Evolutionary conservation across 768 basidiomycete genomes (phyloP).

Genomic region (Leccinum longicurvipes): DNA sequence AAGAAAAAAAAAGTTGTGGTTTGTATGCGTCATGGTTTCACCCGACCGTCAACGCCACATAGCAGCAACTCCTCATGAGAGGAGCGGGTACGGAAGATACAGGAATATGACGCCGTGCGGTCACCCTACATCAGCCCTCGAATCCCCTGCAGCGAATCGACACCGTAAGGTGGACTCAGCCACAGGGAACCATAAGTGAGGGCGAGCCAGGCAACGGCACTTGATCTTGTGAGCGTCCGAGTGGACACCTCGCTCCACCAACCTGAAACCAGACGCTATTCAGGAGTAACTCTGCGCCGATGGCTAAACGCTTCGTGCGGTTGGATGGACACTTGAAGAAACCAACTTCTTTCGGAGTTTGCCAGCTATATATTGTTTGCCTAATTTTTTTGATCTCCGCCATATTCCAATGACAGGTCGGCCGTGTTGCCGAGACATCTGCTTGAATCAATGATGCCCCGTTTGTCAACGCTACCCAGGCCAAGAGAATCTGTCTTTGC

Average conservation of each 20-base stretch:
- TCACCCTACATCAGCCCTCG: slow-evolving; percentile 43
- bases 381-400: slow-evolving; percentile 27
- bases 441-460: slow-evolving; percentile 44
- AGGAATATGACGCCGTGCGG: slow-evolving; percentile 76
- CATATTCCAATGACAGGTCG: slow-evolving; percentile 6
- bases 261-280: slow-evolving; percentile 66
- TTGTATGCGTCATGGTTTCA: slow-evolving; percentile 80
- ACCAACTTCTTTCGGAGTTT: slow-evolving; percentile 20
- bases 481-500: slow-evolving; percentile 68
- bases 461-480: slow-evolving; percentile 45
- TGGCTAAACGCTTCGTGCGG: slow-evolving; percentile 61
- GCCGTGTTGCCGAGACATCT: slow-evolving; percentile 12
- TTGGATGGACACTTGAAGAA: slow-evolving; percentile 62
- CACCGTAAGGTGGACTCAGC: slow-evolving; percentile 52
- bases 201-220: slow-evolving; percentile 36
- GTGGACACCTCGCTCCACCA: slow-evolving; percentile 71
- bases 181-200: slow-evolving; percentile 27
- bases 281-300: slow-evolving; percentile 42
- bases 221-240: slow-evolving; percentile 51
- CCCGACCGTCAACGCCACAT: slow-evolving; percentile 80
- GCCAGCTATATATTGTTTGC: slow-evolving; percentile 26
- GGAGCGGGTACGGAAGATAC: slow-evolving; percentile 63
- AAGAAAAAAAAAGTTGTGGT: neutral
- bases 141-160: slow-evolving; percentile 46
- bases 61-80: slow-evolving; percentile 27